Conservation (phyloP, 495 filamentous ascomycete species). For the Neurospora tetrasperma region DNA sequence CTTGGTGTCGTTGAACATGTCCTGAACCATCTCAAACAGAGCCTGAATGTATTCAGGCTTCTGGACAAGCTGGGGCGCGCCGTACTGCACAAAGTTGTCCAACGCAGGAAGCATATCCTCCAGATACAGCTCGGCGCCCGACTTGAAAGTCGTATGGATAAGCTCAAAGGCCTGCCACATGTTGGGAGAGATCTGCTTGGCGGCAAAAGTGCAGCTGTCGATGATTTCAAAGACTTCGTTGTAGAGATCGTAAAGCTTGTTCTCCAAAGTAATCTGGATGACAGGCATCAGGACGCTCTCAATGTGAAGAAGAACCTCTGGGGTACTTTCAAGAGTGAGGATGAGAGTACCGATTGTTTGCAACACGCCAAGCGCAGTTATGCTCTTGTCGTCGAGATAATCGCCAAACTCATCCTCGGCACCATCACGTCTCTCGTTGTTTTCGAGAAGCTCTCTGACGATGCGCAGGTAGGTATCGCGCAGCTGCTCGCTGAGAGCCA, state of each 20-base stretch:
- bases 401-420: slow-evolving; percentile 75
- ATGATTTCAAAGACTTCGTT: slow-evolving; percentile 99
- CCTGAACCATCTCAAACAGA: slow-evolving; percentile 70
- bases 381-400: slow-evolving; percentile 95
- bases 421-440: slow-evolving; percentile 60
- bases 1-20: slow-evolving; percentile 64
- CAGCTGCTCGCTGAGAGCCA: slow-evolving; percentile 90
- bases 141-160: slow-evolving; percentile 94
- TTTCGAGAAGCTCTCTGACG: slow-evolving; percentile 79
- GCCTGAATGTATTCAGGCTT: slow-evolving; percentile 80
- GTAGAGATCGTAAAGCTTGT: slow-evolving; percentile 94
- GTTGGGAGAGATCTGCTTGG: slow-evolving; percentile 84
- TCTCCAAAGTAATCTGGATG: slow-evolving; percentile 88
- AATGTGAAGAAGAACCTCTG: slow-evolving; percentile 84
- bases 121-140: slow-evolving; percentile 92
- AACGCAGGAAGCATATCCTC: slow-evolving; percentile 97
- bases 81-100: slow-evolving; percentile 94
- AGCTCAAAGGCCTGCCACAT: slow-evolving; percentile 99
- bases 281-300: slow-evolving; percentile 96
- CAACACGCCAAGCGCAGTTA: slow-evolving; percentile 89
- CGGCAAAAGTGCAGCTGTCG: slow-evolving; percentile 97
- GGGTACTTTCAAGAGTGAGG: slow-evolving; percentile 90
- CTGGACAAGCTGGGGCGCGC: slow-evolving; percentile 64
- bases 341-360: slow-evolving; percentile 98
- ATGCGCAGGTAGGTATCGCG: slow-evolving; percentile 95